These are phyloP conservation scores for Saccharum officinarum DNA, from an alignment of 176 grass and related monocot genomes.

Conservation along the genomic window DNA sequence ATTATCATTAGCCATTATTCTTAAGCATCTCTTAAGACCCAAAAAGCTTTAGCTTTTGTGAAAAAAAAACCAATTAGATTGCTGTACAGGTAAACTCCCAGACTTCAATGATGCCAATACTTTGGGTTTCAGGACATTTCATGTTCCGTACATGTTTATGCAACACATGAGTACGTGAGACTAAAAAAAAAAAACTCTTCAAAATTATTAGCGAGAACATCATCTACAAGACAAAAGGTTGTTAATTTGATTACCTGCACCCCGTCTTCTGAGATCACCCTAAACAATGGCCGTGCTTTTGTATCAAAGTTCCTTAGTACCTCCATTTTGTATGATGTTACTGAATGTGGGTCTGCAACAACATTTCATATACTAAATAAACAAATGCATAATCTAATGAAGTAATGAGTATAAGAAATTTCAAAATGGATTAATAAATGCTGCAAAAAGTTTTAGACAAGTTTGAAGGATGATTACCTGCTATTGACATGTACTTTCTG, in stretches of 20 bases:
- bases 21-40: background rate
- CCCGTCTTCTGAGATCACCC: slow-evolving; percentile 80
- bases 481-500: slow-evolving; percentile 76
- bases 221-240: slow-evolving; percentile 20
- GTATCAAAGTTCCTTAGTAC: slow-evolving; percentile 85
- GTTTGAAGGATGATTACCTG: slow-evolving; percentile 46
- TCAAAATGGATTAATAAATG: slow-evolving; percentile 9
- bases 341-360: slow-evolving; percentile 71
- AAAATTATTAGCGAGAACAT: background rate
- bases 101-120: background rate
- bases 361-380: slow-evolving; percentile 30
- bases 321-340: slow-evolving; percentile 93
- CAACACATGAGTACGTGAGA: slow-evolving; percentile 23
- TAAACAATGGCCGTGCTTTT: slow-evolving; percentile 82
- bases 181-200: background rate
- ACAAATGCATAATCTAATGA: slow-evolving; percentile 15
- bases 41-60: slow-evolving; percentile 11
- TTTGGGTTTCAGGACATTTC: background rate
- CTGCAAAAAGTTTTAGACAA: background rate
- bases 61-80: slow-evolving; percentile 27
- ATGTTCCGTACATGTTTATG: slow-evolving; percentile 12
- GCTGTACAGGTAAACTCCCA: background rate
- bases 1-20: background rate
- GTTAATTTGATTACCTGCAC: slow-evolving; percentile 54
- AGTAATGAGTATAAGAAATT: slow-evolving; percentile 6